These are phyloP conservation scores for Leccinum variicolor DNA, from an alignment of 768 basidiomycete species.

Conservation along the genomic window DNA sequence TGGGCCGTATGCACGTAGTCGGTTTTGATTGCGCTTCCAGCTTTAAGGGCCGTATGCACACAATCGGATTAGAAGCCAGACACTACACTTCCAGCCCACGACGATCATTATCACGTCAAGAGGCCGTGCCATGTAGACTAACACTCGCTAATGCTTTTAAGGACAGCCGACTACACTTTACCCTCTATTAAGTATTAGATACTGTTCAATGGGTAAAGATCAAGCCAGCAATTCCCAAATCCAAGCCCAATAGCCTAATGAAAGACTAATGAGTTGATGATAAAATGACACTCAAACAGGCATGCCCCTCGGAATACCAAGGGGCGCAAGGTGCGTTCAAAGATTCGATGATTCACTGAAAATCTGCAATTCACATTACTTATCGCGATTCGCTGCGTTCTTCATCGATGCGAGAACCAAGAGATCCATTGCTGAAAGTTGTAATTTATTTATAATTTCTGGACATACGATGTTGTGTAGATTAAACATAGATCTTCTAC, in stretches of 20 bases:
- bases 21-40: too few relatives aligned
- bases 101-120: constrained; percentile 54
- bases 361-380: constrained; percentile 70
- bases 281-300: constrained; percentile 73
- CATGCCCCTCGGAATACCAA: constrained; percentile 73
- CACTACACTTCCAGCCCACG: constrained; percentile 15
- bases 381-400: constrained; percentile 79
- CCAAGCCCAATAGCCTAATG: constrained; percentile 21
- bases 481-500: too few relatives aligned
- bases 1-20: too few relatives aligned
- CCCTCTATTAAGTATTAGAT: too few relatives aligned
- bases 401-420: constrained; percentile 80
- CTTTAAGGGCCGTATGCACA: too few relatives aligned
- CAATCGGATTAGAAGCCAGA: too few relatives aligned
- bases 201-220: too few relatives aligned
- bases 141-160: constrained; percentile 11
- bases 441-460: constrained; percentile 1
- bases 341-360: constrained; percentile 72
- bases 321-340: constrained; percentile 79
- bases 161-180: constrained; percentile 3
- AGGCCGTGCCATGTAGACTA: constrained; percentile 5
- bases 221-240: constrained; percentile 12
- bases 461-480: too few relatives aligned
- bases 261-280: constrained; percentile 36
- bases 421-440: constrained; percentile 66